phyloP scores from a whole-genome alignment of 2,329 filamentous ascomycete genomes.

The Herpotrichia juniperi region DNA sequence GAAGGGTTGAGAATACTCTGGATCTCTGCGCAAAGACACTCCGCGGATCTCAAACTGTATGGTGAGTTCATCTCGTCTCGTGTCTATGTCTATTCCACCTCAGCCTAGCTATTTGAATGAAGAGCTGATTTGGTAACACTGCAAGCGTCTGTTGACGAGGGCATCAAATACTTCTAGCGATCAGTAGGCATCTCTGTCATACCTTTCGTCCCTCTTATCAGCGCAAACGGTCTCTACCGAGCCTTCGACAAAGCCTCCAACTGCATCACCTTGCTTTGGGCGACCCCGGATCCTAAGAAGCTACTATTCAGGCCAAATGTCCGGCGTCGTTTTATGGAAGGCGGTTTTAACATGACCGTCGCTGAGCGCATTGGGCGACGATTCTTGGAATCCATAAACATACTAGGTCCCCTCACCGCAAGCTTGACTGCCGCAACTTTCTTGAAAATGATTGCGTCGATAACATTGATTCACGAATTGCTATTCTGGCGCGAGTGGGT shows the following conservation, averaged over 20 bases:
- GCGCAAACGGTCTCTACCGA: not conserved
- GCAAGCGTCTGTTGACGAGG: not conserved
- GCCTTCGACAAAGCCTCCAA: not conserved
- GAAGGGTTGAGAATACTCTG: not conserved
- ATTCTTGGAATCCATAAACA: not conserved
- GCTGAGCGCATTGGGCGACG: not conserved
- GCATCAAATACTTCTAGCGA: not conserved
- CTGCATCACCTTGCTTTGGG: not conserved
- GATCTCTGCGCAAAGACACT: not conserved
- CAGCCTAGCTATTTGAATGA: not conserved
- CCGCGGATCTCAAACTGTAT: not conserved
- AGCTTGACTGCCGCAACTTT: not conserved
- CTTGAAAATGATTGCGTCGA: not conserved
- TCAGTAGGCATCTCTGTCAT: not conserved
- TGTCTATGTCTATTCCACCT: not conserved
- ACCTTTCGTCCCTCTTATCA: not conserved
- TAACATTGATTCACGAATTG: not conserved
- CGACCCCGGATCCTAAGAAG: not conserved
- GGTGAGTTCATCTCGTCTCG: not conserved
- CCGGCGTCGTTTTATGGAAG: not conserved
- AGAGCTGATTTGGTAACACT: not conserved
- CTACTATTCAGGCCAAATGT: not conserved
- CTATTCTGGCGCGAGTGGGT: not conserved
- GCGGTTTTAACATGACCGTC: not conserved
- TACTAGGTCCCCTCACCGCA: not conserved